Base-by-base conservation (phyloP, 108 stramenopile species). In the Nitzschia sp. region DNA sequence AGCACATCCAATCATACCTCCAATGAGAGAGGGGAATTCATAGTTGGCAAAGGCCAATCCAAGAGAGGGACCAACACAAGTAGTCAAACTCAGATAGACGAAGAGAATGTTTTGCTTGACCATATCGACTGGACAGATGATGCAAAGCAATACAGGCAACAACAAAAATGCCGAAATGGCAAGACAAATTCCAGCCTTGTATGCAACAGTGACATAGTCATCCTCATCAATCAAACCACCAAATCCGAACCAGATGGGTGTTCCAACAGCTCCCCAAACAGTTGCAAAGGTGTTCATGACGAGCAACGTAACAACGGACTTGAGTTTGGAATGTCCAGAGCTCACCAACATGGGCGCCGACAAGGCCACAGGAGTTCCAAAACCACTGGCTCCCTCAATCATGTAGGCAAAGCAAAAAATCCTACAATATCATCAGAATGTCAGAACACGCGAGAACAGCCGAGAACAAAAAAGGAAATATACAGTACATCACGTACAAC, bases 191-290 rank as follows among this genome's bases (percentile, higher is more conserved):
- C 67, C 78, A 20, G 83, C 72, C 48, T 78, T 77, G 66, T 67
- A 75, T 1, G 76, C 73, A 40, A 87, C 75, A 43, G 73, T 69
- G 8, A 70, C 9, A 25, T 76, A 78, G 10, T 72, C 76, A 38
- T 82, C 79, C 41, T 82, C 83, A 14, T 61, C 74, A 41, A 75
- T 19, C 41, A 72, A 65, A 8, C 68, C 72, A 19, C 71, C 80
- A 60, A 77, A 76, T 25, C 80, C 80, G 63, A 84, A 87, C 86
- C 86, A 87, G 40, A 84, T 80, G 14, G 86, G 86, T 20, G 86
- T 87, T 58, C 86, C 86, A 9, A 69, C 68, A 7, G 82, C 82
- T 67, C 82, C 82, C 82, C 82, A 87, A 24, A 87, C 81, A 0
- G 86, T 87, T 0, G 83, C 79, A 80, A 84, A 87, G 15, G 83